Evolutionary conservation across 768 basidiomycete species (phyloP), one percentile per base, ranked within the genome.

Genomic region (Leccinum ochraceum): DNA sequence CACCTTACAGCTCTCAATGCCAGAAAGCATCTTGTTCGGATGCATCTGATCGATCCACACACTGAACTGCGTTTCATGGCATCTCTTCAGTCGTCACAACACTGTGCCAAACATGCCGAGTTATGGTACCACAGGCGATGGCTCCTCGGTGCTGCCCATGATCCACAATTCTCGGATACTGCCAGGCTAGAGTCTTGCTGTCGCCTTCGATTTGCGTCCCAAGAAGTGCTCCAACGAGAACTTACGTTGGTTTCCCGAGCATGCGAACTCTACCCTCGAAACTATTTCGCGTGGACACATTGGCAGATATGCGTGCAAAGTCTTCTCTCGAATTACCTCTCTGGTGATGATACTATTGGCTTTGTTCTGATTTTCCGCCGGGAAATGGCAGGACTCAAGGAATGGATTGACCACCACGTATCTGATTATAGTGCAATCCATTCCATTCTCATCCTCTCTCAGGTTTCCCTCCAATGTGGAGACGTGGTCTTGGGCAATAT

Each of bases 281-380:
- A 90, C 67, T 91, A 90, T 68, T 83, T 87, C 70, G 87, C 86
- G 4, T 90, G 89, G 89, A 69, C 77, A 1, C 86, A 90, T 65
- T 84, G 87, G 67, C 76, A 77, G 52, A 80, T 80, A 46, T 76
- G 85, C 57, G 68, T 83, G 80, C 61, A 66, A 74, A 37, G 67
- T 75, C 39, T 71, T 62, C 57, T 67, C 54, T 51, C 46, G 14
- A 32, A 51, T 64, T 58, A 68, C 57, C 68, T 58, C 62, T 57
- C 57, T 51, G 71, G 65, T 14, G 44, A 11, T 53, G 56, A 64
- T 20, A 8, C n/a, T 13, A 1, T 63, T 9, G 57, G 59, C 16
- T 65, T 76, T 59, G 46, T 75, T 49, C 53, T 63, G 4, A 63
- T 83, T 32, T 68, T 87, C 10, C 34, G 60, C 9, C 67, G 74